Evolutionary conservation across 129 eudicot species (phyloP).

Genomic region (Silybum marianum): DNA sequence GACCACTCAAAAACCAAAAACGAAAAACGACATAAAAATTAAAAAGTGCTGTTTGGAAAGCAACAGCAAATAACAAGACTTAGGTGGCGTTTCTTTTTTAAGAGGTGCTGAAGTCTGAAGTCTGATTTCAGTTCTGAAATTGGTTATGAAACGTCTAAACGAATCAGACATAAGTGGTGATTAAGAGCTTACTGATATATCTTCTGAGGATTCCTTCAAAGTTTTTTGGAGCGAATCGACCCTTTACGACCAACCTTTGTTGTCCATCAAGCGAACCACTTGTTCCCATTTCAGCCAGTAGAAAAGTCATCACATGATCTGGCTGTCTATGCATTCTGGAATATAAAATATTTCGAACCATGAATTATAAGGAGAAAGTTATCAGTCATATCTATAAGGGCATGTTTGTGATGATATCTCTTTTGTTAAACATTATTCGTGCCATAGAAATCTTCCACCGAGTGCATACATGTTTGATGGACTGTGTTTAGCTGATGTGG

Average conservation of each 20-base stretch:
- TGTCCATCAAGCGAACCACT: slow-evolving; percentile 83
- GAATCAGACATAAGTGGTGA: too few species aligned
- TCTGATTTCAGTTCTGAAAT: too few species aligned
- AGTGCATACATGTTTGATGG: too few species aligned
- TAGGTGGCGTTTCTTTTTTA: too few species aligned
- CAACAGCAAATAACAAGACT: not conserved
- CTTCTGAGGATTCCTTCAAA: slow-evolving; percentile 76
- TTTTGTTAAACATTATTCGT: too few species aligned
- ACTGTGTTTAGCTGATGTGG: not conserved
- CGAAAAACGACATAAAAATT: not conserved
- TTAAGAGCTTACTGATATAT: slow-evolving; percentile 31
- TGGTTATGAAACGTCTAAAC: too few species aligned
- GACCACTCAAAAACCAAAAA: not conserved
- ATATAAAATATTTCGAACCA: not conserved
- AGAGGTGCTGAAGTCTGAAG: too few species aligned
- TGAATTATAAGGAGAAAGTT: not conserved
- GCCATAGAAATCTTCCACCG: too few species aligned
- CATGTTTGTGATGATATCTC: too few species aligned
- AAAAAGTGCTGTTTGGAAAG: not conserved
- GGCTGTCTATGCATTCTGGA: slow-evolving; percentile 85
- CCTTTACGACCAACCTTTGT: slow-evolving; percentile 74
- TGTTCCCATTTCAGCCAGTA: slow-evolving; percentile 85
- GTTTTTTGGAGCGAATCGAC: slow-evolving; percentile 82
- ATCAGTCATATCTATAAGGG: too few species aligned
- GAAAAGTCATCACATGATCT: slow-evolving; percentile 83